These are phyloP conservation scores for Silene latifolia DNA, from an alignment of 148 eudicot species.

Conservation along the genomic window DNA sequence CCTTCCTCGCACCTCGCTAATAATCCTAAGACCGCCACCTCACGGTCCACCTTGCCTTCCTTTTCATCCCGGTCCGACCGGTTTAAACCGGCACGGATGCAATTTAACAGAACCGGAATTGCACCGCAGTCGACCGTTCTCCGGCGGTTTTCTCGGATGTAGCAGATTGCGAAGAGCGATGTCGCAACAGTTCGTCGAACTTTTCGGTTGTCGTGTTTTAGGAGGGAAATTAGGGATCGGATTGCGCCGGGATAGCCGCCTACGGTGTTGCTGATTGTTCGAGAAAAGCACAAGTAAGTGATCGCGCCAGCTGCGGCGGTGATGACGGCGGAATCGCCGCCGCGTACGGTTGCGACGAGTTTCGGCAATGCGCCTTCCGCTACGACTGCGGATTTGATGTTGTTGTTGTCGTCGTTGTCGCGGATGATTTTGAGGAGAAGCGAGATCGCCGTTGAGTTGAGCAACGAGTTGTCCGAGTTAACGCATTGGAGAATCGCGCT, in stretches of 20 bases:
- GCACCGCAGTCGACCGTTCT: constrained; percentile 58
- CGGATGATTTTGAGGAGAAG: constrained; percentile 59
- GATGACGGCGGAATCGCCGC: constrained; percentile 39
- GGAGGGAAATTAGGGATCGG: constrained; percentile 40
- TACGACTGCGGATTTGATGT: constrained; percentile 75
- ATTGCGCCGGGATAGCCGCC: constrained; percentile 73
- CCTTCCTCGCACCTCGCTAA: constrained; percentile 64
- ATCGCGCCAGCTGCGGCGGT: constrained; percentile 43
- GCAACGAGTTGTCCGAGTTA: constrained; percentile 30
- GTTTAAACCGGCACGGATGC: constrained; percentile 33
- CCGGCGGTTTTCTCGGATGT: constrained; percentile 60
- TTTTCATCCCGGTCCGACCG: background rate
- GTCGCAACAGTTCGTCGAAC: constrained; percentile 74
- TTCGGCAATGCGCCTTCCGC: constrained; percentile 34
- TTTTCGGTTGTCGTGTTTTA: constrained; percentile 39
- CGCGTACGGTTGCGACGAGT: constrained; percentile 43
- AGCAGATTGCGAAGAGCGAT: constrained; percentile 57
- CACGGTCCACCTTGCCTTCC: constrained; percentile 38
- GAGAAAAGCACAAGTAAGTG: constrained; percentile 70
- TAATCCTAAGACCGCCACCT: constrained; percentile 66
- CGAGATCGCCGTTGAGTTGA: constrained; percentile 52
- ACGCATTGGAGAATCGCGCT: constrained; percentile 61
- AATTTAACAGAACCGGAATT: constrained; percentile 37
- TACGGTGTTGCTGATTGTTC: constrained; percentile 74
- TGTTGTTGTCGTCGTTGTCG: constrained; percentile 36